Conservation (phyloP, 345 rosid species). For the Pistacia vera region DNA sequence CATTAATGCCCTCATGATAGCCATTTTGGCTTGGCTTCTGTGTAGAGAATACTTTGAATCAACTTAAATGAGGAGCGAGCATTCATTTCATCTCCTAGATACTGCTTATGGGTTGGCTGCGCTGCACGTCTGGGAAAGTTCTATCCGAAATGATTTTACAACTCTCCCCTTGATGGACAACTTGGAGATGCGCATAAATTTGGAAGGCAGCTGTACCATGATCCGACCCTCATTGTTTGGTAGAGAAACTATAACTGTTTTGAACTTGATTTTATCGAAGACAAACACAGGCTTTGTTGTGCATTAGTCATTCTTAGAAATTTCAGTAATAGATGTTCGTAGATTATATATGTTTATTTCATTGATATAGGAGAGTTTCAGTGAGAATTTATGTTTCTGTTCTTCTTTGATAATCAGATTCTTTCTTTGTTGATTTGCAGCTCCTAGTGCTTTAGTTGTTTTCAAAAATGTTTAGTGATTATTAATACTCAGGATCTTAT, state of each 20-base stretch:
- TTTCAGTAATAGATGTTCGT: too few species aligned
- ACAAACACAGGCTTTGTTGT: background rate
- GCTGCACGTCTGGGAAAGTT: background rate
- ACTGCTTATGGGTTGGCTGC: background rate
- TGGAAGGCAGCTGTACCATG: background rate
- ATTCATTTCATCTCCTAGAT: background rate
- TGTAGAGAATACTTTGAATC: background rate
- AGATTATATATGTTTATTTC: background rate
- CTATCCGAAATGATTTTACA: background rate
- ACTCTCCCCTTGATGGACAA: background rate
- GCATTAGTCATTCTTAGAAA: background rate
- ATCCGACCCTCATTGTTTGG: background rate
- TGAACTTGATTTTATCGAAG: background rate
- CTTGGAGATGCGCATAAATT: background rate
- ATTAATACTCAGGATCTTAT: too few species aligned
- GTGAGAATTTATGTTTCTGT: too few species aligned
- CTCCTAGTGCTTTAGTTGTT: too few species aligned
- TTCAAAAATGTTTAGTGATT: too few species aligned
- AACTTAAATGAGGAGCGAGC: background rate
- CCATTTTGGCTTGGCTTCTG: background rate
- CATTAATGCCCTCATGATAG: constrained; percentile 32
- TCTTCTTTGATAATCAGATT: too few species aligned
- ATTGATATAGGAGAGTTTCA: background rate
- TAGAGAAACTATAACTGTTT: background rate
- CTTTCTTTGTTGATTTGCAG: too few species aligned